phyloP scores from a whole-genome alignment of 73 alveolate genomes.

The Paramecium primaurelia region DNA sequence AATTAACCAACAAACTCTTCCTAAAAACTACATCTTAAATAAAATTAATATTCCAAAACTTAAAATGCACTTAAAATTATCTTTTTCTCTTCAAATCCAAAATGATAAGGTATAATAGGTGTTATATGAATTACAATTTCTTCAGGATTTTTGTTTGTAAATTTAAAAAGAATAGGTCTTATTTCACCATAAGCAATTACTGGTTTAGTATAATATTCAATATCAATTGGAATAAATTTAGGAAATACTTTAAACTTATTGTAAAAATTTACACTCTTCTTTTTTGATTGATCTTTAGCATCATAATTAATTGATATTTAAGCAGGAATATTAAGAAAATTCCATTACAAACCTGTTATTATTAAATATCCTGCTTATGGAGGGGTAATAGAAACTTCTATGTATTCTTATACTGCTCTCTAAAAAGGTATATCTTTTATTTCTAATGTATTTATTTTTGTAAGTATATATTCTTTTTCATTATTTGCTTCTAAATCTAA shows the following conservation, averaged over 20 bases:
- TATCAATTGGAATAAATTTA: background rate
- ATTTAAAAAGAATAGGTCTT: conserved; percentile 10
- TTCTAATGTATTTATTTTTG: background rate
- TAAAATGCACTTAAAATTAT: background rate
- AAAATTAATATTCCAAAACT: conserved; percentile 6
- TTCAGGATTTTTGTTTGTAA: background rate
- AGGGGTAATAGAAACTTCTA: background rate
- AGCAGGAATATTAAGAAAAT: conserved; percentile 3
- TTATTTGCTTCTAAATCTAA: background rate
- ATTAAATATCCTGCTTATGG: background rate
- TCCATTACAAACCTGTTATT: conserved; percentile 16
- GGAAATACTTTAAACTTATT: conserved; percentile 27
- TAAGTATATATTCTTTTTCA: background rate
- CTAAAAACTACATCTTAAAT: conserved; percentile 13
- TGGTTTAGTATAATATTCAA: background rate
- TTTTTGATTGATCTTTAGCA: background rate
- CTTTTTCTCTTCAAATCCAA: conserved; percentile 29
- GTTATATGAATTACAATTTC: background rate
- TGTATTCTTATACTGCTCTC: conserved; percentile 11
- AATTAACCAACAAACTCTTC: conserved; percentile 44
- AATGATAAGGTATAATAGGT: conserved; percentile 31
- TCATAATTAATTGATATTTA: background rate
- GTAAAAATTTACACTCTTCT: conserved; percentile 40
- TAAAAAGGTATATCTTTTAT: background rate
- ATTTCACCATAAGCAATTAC: conserved; percentile 24